Base-by-base conservation (phyloP, 768 basidiomycete genomes). In the Lyophyllum shimeji region DNA sequence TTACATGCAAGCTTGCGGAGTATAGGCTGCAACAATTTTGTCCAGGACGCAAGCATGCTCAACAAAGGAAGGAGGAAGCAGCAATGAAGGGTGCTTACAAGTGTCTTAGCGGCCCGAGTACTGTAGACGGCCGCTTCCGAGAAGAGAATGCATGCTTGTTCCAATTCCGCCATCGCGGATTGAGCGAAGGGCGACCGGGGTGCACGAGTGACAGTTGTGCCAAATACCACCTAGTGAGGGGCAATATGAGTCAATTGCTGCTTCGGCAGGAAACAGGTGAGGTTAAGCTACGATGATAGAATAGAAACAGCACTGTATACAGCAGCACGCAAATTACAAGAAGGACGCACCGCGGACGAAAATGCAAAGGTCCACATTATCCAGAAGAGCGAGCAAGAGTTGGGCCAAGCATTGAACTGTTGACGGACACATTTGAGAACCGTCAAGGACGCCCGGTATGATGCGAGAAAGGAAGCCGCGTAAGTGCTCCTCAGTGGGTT, bases 151-250 rank as follows among this genome's bases (percentile, higher is more conserved):
- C 79, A 84, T 0, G 87, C 87, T 44, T 81, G 79, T 25, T 89
- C 87, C 7, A 93, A 75, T 61, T 92, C 87, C 18, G 74, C 69
- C 70, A 91, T 83, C 2, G 90, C 90, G 2, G 80, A 76, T 12
- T 77, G 69, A 0, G 89, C 90, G 9, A 92, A 66, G 0, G 86
- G 82, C 1, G 85, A 89, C 7, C 80, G 74, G 5, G 90, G 90
- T 3, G 85, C 84, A 25, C 87, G 81, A 2, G 86, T 89, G 1
- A 88, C 90, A n/a, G 93, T 85, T 4, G 87, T 86, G 3, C 89
- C 91, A 63, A 92, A 87, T 13, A 92, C 85, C 9, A 90, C 79
- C 89, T 90, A n/a, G n/a, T n/a, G n/a, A n/a, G n/a, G 55, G 7
- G 40, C 8, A 24, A 8, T 3, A 37, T 3, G 34, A 13, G 15